phyloP scores from a whole-genome alignment of 441 rosid genomes.

The Jatropha podagrica region DNA sequence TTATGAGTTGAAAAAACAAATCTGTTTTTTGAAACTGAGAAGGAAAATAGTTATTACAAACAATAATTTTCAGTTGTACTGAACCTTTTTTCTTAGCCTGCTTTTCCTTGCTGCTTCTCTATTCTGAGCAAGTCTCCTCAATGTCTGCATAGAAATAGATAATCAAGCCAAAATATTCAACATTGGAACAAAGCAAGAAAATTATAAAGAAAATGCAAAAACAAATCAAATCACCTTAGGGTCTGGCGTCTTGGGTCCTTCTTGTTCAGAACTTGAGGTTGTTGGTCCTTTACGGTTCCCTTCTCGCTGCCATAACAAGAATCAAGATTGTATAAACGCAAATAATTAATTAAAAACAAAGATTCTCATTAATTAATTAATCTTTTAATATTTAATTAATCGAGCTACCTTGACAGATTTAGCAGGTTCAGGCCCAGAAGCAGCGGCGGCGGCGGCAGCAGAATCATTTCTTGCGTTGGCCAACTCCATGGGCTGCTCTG shows the following conservation, averaged over 20 bases:
- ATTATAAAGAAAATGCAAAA: background rate
- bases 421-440: constrained; percentile 45
- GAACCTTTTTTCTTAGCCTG: constrained; percentile 88
- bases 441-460: constrained; percentile 21
- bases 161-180: constrained; percentile 12
- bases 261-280: constrained; percentile 78
- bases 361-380: constrained; percentile 34
- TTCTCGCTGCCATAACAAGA: constrained; percentile 58
- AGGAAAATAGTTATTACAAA: background rate
- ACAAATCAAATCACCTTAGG: constrained; percentile 53
- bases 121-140: constrained; percentile 99
- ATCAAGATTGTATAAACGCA: background rate
- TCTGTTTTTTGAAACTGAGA: constrained; percentile 1
- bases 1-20: constrained; percentile 14
- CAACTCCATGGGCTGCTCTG: constrained; percentile 71
- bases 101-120: constrained; percentile 99
- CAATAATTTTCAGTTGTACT: background rate
- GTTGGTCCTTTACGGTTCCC: constrained; percentile 70
- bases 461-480: constrained; percentile 47
- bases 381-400: background rate
- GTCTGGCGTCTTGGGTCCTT: constrained; percentile 87
- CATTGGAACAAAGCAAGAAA: background rate
- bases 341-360: constrained; percentile 14
- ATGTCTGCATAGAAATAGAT: constrained; percentile 43
- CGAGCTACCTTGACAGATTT: constrained; percentile 69